Evolutionary conservation across 371 early-diverging fungal species (phyloP).

Genomic region (Circinella umbellata): DNA sequence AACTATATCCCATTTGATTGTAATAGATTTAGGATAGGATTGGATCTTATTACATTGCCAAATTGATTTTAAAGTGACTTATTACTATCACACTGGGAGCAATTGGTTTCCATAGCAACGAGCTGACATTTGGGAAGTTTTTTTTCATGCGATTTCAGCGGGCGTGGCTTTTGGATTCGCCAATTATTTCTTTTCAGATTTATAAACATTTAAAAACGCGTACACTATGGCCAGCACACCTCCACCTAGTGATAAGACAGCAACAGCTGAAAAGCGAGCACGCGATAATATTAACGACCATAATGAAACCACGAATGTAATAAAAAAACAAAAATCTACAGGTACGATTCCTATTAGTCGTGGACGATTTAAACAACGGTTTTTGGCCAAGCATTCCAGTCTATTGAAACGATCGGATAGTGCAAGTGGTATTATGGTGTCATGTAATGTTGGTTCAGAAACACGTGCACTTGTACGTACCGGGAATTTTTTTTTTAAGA

Average conservation of each 20-base stretch:
- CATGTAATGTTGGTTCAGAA: slow-evolving; percentile 47
- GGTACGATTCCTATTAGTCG: slow-evolving; percentile 56
- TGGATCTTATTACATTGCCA: too few relatives aligned
- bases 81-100: too few relatives aligned
- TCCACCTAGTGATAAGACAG: neutral
- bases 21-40: too few relatives aligned
- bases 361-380: slow-evolving; percentile 57
- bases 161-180: too few relatives aligned
- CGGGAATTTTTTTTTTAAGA: neutral
- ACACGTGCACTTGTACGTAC: slow-evolving; percentile 53
- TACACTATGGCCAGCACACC: neutral
- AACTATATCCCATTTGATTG: too few relatives aligned
- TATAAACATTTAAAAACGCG: too few relatives aligned
- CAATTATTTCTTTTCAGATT: too few relatives aligned
- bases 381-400: slow-evolving; percentile 57
- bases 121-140: too few relatives aligned
- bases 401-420: slow-evolving; percentile 47
- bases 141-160: too few relatives aligned
- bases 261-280: neutral
- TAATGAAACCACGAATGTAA: neutral
- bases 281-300: neutral
- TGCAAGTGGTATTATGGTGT: slow-evolving; percentile 47
- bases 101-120: too few relatives aligned
- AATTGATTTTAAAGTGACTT: too few relatives aligned
- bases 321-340: slow-evolving; percentile 11